Percentiles rank a stretch among this genome's conserved stretches.
Conservation (phyloP, 73 alveolate species). For the Tetrahymena borealis region DNA sequence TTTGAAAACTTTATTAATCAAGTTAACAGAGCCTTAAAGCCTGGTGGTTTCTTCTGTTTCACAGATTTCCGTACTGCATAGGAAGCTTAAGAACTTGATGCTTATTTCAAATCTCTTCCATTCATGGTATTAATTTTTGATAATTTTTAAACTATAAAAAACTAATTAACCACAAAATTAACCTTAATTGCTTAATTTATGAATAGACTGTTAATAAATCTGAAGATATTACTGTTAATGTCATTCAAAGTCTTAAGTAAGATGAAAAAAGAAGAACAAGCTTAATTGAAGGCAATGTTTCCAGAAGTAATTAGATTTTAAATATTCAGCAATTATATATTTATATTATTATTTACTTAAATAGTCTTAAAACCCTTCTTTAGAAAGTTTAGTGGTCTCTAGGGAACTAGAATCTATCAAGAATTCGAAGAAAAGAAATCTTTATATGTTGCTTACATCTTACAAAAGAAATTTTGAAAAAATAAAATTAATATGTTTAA, state of each 20-base stretch:
- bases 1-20: constrained; percentile 44
- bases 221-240: constrained; percentile 49
- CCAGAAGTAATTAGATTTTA: background rate
- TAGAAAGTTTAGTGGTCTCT: constrained; percentile 44
- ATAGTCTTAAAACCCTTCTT: constrained; percentile 19
- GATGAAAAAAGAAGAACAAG: constrained; percentile 38
- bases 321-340: too few relatives aligned
- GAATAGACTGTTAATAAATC: background rate
- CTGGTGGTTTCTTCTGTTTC: constrained; percentile 59
- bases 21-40: constrained; percentile 44
- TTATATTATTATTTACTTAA: background rate
- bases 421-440: constrained; percentile 25
- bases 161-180: background rate
- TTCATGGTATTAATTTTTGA: background rate
- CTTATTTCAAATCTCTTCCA: constrained; percentile 23
- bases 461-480: constrained; percentile 6
- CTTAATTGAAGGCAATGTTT: constrained; percentile 25
- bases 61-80: constrained; percentile 65
- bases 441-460: constrained; percentile 31
- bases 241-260: constrained; percentile 9
- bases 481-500: too few relatives aligned
- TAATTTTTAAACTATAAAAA: background rate
- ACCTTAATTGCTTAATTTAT: background rate
- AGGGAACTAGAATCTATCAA: constrained; percentile 33
- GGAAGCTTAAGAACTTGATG: constrained; percentile 31